phyloP scores from a whole-genome alignment of 1,139 yeast species.

The Zygosaccharomyces sapae region DNA sequence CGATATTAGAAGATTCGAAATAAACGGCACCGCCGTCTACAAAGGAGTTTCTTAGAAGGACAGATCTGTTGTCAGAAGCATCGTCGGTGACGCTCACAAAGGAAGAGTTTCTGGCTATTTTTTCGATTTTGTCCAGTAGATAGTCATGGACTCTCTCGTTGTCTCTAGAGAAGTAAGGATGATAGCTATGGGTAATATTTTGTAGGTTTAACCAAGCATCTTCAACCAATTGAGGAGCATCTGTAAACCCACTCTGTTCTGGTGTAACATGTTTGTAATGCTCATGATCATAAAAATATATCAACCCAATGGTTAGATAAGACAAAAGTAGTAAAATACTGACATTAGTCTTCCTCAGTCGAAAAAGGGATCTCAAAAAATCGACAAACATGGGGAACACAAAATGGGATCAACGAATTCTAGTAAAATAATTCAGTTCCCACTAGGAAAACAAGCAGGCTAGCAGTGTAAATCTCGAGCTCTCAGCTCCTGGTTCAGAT shows the following conservation, averaged over 20 bases:
- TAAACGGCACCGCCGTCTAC: conserved; percentile 48
- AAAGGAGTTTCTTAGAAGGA: conserved; percentile 47
- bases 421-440: background rate
- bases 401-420: background rate
- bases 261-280: conserved; percentile 22
- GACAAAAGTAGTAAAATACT: conserved; percentile 28
- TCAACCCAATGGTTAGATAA: conserved; percentile 18
- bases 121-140: conserved; percentile 45
- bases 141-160: conserved; percentile 76
- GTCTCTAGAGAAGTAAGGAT: conserved; percentile 73
- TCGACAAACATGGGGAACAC: conserved; percentile 9
- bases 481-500: no score
- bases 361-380: conserved; percentile 21
- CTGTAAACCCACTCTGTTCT: conserved; percentile 15
- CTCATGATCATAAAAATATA: conserved; percentile 21
- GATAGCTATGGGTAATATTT: conserved; percentile 57
- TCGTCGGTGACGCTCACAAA: conserved; percentile 43
- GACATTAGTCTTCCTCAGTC: conserved; percentile 32
- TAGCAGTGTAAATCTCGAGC: no score
- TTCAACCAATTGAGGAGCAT: conserved; percentile 41
- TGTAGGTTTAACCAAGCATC: conserved; percentile 69
- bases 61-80: conserved; percentile 48
- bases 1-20: conserved; percentile 73
- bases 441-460: no score
- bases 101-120: conserved; percentile 27